Conservation (phyloP, 2,329 filamentous ascomycete species). For the Talaromyces sp. region DNA sequence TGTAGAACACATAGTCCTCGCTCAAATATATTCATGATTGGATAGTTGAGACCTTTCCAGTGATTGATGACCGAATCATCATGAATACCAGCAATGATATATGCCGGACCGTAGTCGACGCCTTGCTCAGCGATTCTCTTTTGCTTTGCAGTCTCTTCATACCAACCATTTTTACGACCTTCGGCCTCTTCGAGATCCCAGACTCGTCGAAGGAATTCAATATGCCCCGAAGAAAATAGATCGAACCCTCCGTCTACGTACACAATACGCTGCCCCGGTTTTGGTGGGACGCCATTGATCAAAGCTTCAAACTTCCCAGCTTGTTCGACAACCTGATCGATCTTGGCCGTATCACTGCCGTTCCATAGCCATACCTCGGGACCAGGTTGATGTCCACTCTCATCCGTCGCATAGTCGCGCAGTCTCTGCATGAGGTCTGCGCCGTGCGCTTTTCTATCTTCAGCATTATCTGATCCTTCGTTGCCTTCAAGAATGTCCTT, state of each 20-base stretch:
- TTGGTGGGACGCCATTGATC: slow-evolving; percentile 68
- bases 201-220: slow-evolving; percentile 85
- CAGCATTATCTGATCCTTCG: slow-evolving; percentile 68
- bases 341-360: slow-evolving; percentile 37
- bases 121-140: slow-evolving; percentile 64
- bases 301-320: slow-evolving; percentile 66
- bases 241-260: slow-evolving; percentile 98
- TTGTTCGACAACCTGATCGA: slow-evolving; percentile 52
- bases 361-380: slow-evolving; percentile 85
- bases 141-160: slow-evolving; percentile 60
- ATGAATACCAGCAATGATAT: slow-evolving; percentile 90
- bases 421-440: slow-evolving; percentile 74
- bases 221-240: slow-evolving; percentile 93
- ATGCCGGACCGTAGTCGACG: slow-evolving; percentile 75
- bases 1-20: slow-evolving; percentile 92
- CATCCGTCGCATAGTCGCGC: slow-evolving; percentile 81
- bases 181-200: slow-evolving; percentile 68
- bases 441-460: slow-evolving; percentile 65
- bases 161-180: slow-evolving; percentile 71
- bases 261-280: slow-evolving; percentile 77
- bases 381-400: slow-evolving; percentile 73
- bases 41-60: slow-evolving; percentile 97
- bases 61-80: slow-evolving; percentile 93
- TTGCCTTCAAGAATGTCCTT: slow-evolving; percentile 65
- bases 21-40: slow-evolving; percentile 99